phyloP scores from a whole-genome alignment of 352 stramenopile species.

The Phytophthora sp. region DNA sequence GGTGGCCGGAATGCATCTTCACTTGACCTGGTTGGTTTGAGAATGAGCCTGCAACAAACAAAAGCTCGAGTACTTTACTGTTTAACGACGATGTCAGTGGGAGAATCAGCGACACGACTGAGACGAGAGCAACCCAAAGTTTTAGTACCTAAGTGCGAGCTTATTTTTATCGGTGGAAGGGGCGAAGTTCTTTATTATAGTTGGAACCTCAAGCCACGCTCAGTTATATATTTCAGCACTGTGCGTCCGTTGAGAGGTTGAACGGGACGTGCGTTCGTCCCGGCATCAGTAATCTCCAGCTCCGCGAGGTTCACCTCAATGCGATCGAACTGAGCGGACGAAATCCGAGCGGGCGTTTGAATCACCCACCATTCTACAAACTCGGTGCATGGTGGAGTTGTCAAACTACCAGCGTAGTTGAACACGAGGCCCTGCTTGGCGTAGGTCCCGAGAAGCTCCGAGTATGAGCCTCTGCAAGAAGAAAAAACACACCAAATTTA shows the following conservation, averaged over 20 bases:
- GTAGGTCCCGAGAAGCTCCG: constrained; percentile 48
- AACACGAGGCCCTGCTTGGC: constrained; percentile 46
- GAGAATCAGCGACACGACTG: constrained; percentile 20
- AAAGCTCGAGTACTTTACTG: neutral
- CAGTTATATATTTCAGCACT: constrained; percentile 41
- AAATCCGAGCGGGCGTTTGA: constrained; percentile 31
- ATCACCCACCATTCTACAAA: constrained; percentile 47
- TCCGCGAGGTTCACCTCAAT: constrained; percentile 29
- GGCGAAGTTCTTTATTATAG: neutral
- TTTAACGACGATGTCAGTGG: neutral
- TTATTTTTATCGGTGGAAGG: neutral
- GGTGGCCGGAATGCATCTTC: constrained; percentile 13
- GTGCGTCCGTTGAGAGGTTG: constrained; percentile 37
- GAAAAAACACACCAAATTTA: neutral
- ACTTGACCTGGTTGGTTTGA: constrained; percentile 2
- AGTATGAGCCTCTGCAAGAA: constrained; percentile 52
- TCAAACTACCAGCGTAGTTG: constrained; percentile 47
- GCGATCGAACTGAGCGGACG: constrained; percentile 30
- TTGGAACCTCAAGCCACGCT: neutral
- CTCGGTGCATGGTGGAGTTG: constrained; percentile 41
- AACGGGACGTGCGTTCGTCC: constrained; percentile 35
- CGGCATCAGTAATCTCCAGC: constrained; percentile 28
- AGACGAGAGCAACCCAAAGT: neutral
- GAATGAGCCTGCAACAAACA: constrained; percentile 3
- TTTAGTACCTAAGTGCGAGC: neutral